These are phyloP conservation scores for Lodderomyces orthopsilosis DNA, from an alignment of 1,139 yeast species.

Conservation along the genomic window DNA sequence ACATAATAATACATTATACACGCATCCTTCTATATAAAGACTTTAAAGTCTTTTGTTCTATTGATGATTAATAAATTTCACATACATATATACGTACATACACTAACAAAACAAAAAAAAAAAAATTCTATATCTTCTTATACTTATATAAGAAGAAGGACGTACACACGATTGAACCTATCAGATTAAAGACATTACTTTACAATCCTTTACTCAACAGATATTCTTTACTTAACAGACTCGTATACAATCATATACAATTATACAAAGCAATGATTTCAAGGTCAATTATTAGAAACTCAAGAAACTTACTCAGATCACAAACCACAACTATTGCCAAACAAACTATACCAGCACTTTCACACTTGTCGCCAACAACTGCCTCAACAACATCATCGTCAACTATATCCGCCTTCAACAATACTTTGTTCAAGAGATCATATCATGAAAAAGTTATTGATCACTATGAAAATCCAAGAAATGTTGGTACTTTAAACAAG, in stretches of 20 bases:
- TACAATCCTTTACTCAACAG: no score
- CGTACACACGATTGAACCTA: no score
- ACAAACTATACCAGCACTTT: not conserved
- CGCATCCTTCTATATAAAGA: not conserved
- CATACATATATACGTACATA: not conserved
- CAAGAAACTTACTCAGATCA: slow-evolving; percentile 5
- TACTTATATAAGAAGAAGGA: no score
- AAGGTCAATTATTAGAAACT: slow-evolving; percentile 22
- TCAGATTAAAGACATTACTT: no score
- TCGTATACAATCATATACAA: no score
- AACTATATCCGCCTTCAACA: slow-evolving; percentile 1
- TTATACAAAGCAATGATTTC: slow-evolving; percentile 20
- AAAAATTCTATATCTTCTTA: no score
- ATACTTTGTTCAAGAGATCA: slow-evolving; percentile 20
- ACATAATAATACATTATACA: slow-evolving; percentile 1
- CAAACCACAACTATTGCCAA: slow-evolving; percentile 2
- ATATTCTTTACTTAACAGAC: no score
- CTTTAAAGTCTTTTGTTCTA: not conserved
- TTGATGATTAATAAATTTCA: not conserved
- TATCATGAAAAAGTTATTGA: slow-evolving; percentile 83
- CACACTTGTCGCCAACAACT: slow-evolving; percentile 6
- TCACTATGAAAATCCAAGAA: slow-evolving; percentile 94
- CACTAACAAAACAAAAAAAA: no score
- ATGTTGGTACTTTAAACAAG: slow-evolving; percentile 91
- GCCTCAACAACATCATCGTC: not conserved